These are phyloP conservation scores for Rosa persica DNA, from an alignment of 306 rosid genomes.

Conservation along the genomic window DNA sequence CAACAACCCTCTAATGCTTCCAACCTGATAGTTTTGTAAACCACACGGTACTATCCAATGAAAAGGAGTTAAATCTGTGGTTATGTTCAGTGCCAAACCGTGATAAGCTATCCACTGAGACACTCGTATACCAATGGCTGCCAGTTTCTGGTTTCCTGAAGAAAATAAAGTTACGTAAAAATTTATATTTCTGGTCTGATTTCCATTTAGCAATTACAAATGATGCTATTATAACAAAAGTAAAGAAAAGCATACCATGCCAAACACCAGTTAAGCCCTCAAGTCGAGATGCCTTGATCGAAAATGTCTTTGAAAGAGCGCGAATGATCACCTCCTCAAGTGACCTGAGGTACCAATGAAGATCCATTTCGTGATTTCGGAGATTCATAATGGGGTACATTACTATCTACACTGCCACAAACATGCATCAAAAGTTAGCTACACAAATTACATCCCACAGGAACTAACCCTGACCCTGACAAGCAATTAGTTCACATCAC, in stretches of 20 bases:
- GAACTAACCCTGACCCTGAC: not conserved
- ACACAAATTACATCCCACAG: not conserved
- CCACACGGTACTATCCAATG: constrained; percentile 72
- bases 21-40: constrained; percentile 54
- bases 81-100: constrained; percentile 72
- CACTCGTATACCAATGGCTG: constrained; percentile 69
- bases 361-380: constrained; percentile 80
- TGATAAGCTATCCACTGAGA: constrained; percentile 67
- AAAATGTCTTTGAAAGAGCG: constrained; percentile 65
- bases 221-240: no score
- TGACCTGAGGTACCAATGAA: constrained; percentile 86
- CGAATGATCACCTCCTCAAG: constrained; percentile 83
- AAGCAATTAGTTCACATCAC: constrained; percentile 1
- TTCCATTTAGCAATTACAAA: not conserved
- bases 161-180: not conserved
- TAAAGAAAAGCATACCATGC: constrained; percentile 49
- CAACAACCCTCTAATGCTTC: constrained; percentile 58
- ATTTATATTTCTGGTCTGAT: not conserved
- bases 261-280: constrained; percentile 92
- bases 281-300: constrained; percentile 63
- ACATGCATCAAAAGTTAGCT: not conserved
- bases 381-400: constrained; percentile 89
- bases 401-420: constrained; percentile 55
- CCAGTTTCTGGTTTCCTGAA: constrained; percentile 79
- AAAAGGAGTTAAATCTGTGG: constrained; percentile 61